These are phyloP conservation scores for Apiotrichum gracile DNA, from an alignment of 1,284 basidiomycete genomes.

Conservation along the genomic window DNA sequence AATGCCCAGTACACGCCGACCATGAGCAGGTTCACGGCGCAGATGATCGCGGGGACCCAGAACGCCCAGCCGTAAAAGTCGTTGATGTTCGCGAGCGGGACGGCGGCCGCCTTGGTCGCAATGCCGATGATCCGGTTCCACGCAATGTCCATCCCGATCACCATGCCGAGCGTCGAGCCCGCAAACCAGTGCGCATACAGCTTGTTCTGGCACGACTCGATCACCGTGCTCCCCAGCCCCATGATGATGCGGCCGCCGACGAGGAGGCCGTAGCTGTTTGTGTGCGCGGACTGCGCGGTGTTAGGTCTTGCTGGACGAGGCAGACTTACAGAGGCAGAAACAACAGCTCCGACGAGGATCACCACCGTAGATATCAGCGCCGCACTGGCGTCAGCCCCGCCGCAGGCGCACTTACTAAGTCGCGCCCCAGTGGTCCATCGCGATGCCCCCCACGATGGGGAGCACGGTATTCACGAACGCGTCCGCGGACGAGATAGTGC, in stretches of 20 bases:
- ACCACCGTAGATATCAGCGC: slow-evolving; percentile 34
- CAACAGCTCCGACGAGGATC: slow-evolving; percentile 39
- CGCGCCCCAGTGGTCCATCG: slow-evolving; percentile 46
- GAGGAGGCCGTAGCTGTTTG: slow-evolving; percentile 20
- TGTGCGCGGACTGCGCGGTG: slow-evolving; percentile 22
- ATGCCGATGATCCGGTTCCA: slow-evolving; percentile 27
- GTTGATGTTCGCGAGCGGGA: slow-evolving; percentile 30
- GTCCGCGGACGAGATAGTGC: slow-evolving; percentile 39
- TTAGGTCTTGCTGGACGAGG: slow-evolving; percentile 27
- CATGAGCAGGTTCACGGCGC: not conserved
- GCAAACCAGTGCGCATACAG: slow-evolving; percentile 35
- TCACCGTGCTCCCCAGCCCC: slow-evolving; percentile 27
- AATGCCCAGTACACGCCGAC: slow-evolving; percentile 37
- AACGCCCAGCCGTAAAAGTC: slow-evolving; percentile 33
- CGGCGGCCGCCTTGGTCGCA: slow-evolving; percentile 22
- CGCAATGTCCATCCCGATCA: slow-evolving; percentile 31
- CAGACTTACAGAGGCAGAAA: slow-evolving; percentile 28
- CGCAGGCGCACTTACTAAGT: slow-evolving; percentile 19
- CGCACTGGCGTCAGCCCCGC: slow-evolving; percentile 6
- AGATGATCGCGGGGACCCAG: slow-evolving; percentile 17
- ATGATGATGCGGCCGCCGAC: slow-evolving; percentile 26
- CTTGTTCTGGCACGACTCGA: slow-evolving; percentile 25
- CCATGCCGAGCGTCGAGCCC: slow-evolving; percentile 24
- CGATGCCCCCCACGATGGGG: slow-evolving; percentile 47
- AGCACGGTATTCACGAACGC: slow-evolving; percentile 45